Percentiles rank a stretch among this genome's conserved stretches.
Conservation (phyloP, 2,329 filamentous ascomycete species). For the Neonectria sp. region DNA sequence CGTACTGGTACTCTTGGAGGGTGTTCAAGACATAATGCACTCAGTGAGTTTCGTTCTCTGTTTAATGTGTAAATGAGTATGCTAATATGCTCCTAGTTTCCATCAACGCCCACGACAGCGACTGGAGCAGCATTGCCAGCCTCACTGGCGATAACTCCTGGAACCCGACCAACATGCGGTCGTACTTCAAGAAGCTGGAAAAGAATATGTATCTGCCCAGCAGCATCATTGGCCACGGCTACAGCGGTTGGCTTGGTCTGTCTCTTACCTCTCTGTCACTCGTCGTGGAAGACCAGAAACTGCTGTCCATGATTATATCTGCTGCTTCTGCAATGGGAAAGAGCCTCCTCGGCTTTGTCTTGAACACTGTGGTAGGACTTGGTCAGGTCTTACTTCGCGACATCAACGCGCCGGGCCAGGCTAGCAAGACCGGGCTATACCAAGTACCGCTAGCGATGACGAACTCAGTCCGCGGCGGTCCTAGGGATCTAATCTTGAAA, state of each 20-base stretch:
- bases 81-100: slow-evolving; percentile 41
- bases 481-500: slow-evolving; percentile 68
- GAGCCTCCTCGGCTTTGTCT: slow-evolving; percentile 31
- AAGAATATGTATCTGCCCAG: slow-evolving; percentile 58
- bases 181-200: slow-evolving; percentile 60
- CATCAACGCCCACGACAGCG: slow-evolving; percentile 57
- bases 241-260: slow-evolving; percentile 55
- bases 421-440: slow-evolving; percentile 56
- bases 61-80: background rate
- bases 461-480: slow-evolving; percentile 66
- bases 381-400: slow-evolving; percentile 47
- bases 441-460: slow-evolving; percentile 71
- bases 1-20: slow-evolving; percentile 61
- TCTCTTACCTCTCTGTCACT: slow-evolving; percentile 39
- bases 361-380: slow-evolving; percentile 43
- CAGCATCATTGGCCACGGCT: slow-evolving; percentile 58
- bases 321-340: slow-evolving; percentile 48
- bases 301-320: slow-evolving; percentile 47
- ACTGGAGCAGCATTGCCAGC: slow-evolving; percentile 58
- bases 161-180: slow-evolving; percentile 57
- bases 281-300: slow-evolving; percentile 49
- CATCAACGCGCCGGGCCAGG: slow-evolving; percentile 44
- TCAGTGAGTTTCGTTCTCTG: slow-evolving; percentile 23
- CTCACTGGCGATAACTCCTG: slow-evolving; percentile 61
- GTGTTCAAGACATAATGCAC: slow-evolving; percentile 55